These are phyloP conservation scores for Irpex lacteus DNA, from an alignment of 1,284 basidiomycete genomes.

Conservation along the genomic window DNA sequence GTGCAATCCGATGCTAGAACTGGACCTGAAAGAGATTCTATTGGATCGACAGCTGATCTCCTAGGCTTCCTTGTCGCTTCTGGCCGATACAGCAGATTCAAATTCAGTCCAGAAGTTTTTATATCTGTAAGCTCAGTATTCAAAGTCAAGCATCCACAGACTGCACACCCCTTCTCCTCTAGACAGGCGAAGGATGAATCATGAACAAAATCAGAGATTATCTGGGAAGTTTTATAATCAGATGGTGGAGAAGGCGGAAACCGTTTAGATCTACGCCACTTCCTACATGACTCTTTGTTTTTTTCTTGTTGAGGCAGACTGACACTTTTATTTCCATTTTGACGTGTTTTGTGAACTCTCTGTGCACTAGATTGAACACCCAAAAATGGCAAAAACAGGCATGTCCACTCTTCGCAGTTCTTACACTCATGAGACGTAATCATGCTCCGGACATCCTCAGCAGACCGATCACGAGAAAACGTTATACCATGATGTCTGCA, in stretches of 20 bases:
- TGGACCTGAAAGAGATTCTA: slow-evolving; percentile 5
- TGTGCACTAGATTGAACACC: background rate
- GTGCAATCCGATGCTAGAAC: slow-evolving; percentile 4
- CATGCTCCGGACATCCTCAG: too few relatives aligned
- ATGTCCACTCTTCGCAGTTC: too few relatives aligned
- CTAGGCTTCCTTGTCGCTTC: background rate
- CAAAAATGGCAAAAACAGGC: background rate
- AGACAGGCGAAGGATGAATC: slow-evolving; percentile 2
- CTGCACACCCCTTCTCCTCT: slow-evolving; percentile 12
- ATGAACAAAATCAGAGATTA: background rate
- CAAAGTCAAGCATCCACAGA: slow-evolving; percentile 9
- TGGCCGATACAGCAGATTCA: background rate
- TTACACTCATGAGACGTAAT: too few relatives aligned
- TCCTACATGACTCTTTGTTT: background rate
- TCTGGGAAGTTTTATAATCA: background rate
- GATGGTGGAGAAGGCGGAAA: background rate
- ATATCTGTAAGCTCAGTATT: background rate
- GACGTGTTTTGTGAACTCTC: background rate
- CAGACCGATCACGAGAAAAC: too few relatives aligned
- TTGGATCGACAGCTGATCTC: background rate
- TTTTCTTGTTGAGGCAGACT: too few relatives aligned
- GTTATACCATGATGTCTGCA: too few relatives aligned
- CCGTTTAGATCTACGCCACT: background rate
- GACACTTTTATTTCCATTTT: too few relatives aligned
- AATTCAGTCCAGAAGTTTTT: background rate